Evolutionary conservation across 495 filamentous ascomycete species (phyloP), one percentile per base, ranked within the genome.

Genomic region (Stereocaulon alpinum): DNA sequence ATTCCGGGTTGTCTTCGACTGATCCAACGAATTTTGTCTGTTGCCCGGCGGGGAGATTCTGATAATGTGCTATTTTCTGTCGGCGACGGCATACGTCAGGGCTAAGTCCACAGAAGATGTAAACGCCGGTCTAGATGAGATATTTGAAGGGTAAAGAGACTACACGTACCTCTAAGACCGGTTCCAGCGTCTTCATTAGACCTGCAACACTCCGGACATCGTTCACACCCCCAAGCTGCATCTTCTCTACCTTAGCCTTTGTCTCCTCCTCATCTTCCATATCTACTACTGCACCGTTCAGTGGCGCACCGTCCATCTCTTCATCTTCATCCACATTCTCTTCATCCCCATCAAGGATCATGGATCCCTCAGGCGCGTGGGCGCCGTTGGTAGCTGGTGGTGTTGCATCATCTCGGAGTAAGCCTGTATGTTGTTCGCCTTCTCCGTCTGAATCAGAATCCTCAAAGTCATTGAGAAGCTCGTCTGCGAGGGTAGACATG

Each of bases 381-480:
- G 69, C 24, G 32, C 66, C 70, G 43, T 70, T 72, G 14, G 55
- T 48, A 40, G 63, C 64, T 59, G 69, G 61, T 49, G 63, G 63
- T 59, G 63, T 62, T 9, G 45, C 59, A 45, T 53, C 64, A 63
- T 69, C 70, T 48, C 67, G 69, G 51, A 80, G 68, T 37, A 70
- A 71, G 40, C 72, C 73, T 30, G 77, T 76, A 56, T 77, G 72
- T 42, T 78, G 72, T 6, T 80, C 76, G 4, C 76, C 80, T 50
- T 82, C 81, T 41, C 73, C 75, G 58, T 84, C 80, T 51, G 80
- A 82, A 40, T 82, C 80, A 2, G 82, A 83, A 61, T 84, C 88
- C 61, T 90, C 92, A 63, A 97, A 95, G 71, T 97, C 94, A 62
- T 91, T 87, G 49, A 94, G 80, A 22, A 93, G 76, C 66, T 93